These are phyloP conservation scores for Carex arenaria DNA, from an alignment of 202 grass and related monocot species.

Conservation along the genomic window DNA sequence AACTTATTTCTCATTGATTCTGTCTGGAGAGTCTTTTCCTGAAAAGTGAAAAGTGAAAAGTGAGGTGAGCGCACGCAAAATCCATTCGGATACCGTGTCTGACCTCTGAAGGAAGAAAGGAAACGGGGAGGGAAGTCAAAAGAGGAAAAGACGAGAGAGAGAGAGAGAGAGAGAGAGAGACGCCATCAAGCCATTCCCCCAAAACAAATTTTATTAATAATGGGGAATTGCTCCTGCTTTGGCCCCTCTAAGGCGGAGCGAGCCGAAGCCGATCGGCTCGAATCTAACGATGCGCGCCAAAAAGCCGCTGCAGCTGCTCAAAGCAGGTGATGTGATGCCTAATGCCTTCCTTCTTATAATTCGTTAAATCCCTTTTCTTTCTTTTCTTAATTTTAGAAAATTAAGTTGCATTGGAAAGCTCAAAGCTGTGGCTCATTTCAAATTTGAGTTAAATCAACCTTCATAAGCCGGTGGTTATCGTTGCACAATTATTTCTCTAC, in stretches of 20 bases:
- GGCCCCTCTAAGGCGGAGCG: conserved; percentile 46
- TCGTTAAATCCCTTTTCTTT: not conserved
- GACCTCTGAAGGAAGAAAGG: conserved; percentile 6
- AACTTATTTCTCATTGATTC: not conserved
- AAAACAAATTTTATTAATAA: conserved; percentile 14
- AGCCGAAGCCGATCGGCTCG: conserved; percentile 41
- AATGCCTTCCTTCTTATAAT: not conserved
- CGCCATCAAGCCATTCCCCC: not conserved
- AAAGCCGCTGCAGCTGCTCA: conserved; percentile 84
- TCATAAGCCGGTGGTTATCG: not conserved
- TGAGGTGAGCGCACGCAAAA: conserved; percentile 11
- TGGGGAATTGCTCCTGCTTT: conserved; percentile 83
- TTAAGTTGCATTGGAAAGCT: not conserved
- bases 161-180: not conserved
- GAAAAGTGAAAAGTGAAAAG: no score
- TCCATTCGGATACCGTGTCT: not conserved
- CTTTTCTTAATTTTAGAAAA: not conserved
- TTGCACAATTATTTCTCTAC: not conserved
- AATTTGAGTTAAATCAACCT: not conserved
- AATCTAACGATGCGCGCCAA: conserved; percentile 62
- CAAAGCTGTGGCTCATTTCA: not conserved
- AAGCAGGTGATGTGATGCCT: conserved; percentile 58
- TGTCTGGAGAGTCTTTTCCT: not conserved
- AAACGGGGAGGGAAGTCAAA: not conserved
- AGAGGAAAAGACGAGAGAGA: not conserved